Base-by-base conservation (phyloP, 352 stramenopile species). In the Globisporangium echinulatum region DNA sequence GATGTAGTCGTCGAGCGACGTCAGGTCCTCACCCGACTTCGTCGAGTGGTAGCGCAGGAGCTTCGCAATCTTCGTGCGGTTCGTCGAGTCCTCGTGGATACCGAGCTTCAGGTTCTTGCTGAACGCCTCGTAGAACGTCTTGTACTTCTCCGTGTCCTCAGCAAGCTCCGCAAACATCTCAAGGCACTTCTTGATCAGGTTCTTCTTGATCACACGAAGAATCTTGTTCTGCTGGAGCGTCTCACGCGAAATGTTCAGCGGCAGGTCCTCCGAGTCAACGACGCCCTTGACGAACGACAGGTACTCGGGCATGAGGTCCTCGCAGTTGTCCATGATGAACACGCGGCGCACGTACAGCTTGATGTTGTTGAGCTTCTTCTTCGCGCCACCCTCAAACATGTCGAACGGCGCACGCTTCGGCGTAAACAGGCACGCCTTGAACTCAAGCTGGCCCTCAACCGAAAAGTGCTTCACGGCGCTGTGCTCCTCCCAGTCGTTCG, bases 261-360 rank as follows among this genome's bases (percentile, higher is more conserved):
- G 97, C 67, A 99, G 77, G 82, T 99, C 97, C 75, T 99, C 97
- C 59, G 90, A 98, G 77, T 99, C 97, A n/a, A 99, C 97, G 55
- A 99, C 95, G 82, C 97, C 97, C 88, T 98, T 98, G 60, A 99
- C 85, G 74, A 99, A 99, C 63, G 85, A 90, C 50, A 99, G 82
- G 87, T 97, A 99, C 79, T 99, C 97, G 37, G 97, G 97, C 97
- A 99, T 99, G 59, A 99, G 72, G 62, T 99, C 97, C 79, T 99
- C 96, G 74, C 97, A 99, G 87, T 99, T 99, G 87, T 99, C 97
- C 97, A 99, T 99, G 84, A 99, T 99, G 82, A 99, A 99, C 61
- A 99, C 97, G 69, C 97, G 90, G 76, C 97, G 92, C 69, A 99
- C 97, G 77, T 99, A 99, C 47, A 99, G 72, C 87, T 99, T 99